Conservation (phyloP, 305 asterid genomes). For the Lippia alba region DNA sequence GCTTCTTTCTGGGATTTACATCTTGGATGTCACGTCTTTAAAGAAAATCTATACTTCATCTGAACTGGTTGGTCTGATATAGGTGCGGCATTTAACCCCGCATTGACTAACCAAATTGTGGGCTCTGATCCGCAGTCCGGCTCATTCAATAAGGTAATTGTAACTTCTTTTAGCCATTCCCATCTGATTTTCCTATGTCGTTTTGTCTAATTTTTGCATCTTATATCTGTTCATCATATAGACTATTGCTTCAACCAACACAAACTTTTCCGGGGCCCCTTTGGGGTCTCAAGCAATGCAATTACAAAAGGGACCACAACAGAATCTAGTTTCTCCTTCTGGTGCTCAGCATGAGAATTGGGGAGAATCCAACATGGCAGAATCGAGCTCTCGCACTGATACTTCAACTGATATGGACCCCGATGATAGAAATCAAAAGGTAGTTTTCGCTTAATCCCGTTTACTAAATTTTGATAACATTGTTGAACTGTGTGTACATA, state of each 20-base stretch:
- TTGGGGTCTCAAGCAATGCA: conserved; percentile 54
- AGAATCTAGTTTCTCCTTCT: conserved; percentile 45
- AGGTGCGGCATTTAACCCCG: conserved; percentile 57
- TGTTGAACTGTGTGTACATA: too few species aligned
- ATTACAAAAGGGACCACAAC: conserved; percentile 51
- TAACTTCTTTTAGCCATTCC: conserved; percentile 19
- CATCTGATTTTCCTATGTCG: conserved; percentile 9
- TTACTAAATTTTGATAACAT: neutral
- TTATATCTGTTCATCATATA: conserved; percentile 37
- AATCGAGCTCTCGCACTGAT: conserved; percentile 82
- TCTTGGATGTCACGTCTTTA: neutral
- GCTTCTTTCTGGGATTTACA: neutral
- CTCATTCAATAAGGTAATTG: conserved; percentile 58
- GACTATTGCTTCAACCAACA: conserved; percentile 49
- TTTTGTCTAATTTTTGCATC: conserved; percentile 30
- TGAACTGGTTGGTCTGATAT: conserved; percentile 35
- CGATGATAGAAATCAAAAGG: conserved; percentile 76
- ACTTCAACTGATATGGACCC: conserved; percentile 84
- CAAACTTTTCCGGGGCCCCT: conserved; percentile 46
- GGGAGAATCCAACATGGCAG: conserved; percentile 96
- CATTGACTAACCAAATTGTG: conserved; percentile 48
- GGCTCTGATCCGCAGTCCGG: conserved; percentile 58
- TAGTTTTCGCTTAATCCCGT: conserved; percentile 32
- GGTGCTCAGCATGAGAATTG: conserved; percentile 76
- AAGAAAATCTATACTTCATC: conserved; percentile 24